phyloP scores from a whole-genome alignment of 2,329 filamentous ascomycete genomes.

The Aureobasidium leucospermi region DNA sequence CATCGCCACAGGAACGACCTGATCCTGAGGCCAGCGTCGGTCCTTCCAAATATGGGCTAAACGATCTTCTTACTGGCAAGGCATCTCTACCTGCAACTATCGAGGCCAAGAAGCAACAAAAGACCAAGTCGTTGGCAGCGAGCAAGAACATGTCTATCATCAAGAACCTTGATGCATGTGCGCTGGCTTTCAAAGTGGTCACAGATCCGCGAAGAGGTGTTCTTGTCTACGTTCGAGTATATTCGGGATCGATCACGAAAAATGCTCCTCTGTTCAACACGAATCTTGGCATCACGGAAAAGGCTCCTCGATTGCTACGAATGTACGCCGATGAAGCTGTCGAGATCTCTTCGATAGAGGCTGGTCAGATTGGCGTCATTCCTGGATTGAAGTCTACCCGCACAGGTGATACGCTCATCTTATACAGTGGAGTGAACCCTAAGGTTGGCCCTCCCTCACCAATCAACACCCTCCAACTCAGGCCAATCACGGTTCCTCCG shows the following conservation, averaged over 20 bases:
- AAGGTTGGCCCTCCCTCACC: slow-evolving; percentile 59
- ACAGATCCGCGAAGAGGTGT: slow-evolving; percentile 80
- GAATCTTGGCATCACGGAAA: slow-evolving; percentile 69
- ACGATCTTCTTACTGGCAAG: slow-evolving; percentile 35
- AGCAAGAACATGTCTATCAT: slow-evolving; percentile 29
- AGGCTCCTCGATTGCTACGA: slow-evolving; percentile 71
- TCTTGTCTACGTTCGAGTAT: slow-evolving; percentile 85
- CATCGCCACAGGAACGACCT: slow-evolving; percentile 71
- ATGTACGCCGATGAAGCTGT: slow-evolving; percentile 86
- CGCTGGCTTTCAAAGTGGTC: slow-evolving; percentile 85
- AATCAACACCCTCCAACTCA: slow-evolving; percentile 69
- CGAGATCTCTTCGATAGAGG: slow-evolving; percentile 70
- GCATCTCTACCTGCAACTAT: slow-evolving; percentile 19
- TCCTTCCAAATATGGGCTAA: slow-evolving; percentile 45
- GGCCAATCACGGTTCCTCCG: slow-evolving; percentile 81
- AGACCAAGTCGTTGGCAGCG: slow-evolving; percentile 15
- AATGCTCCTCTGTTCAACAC: slow-evolving; percentile 81
- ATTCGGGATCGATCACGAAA: slow-evolving; percentile 70
- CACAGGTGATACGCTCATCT: slow-evolving; percentile 85
- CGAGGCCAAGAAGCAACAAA: slow-evolving; percentile 15
- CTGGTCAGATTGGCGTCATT: slow-evolving; percentile 91
- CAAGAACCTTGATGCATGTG: slow-evolving; percentile 61
- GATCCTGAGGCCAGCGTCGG: slow-evolving; percentile 70
- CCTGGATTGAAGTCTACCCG: slow-evolving; percentile 83
- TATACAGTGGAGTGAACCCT: slow-evolving; percentile 55